Evolutionary conservation across 352 stramenopile genomes (phyloP), one percentile per base, ranked within the genome.

Genomic region (Phytopythium mirpurense): DNA sequence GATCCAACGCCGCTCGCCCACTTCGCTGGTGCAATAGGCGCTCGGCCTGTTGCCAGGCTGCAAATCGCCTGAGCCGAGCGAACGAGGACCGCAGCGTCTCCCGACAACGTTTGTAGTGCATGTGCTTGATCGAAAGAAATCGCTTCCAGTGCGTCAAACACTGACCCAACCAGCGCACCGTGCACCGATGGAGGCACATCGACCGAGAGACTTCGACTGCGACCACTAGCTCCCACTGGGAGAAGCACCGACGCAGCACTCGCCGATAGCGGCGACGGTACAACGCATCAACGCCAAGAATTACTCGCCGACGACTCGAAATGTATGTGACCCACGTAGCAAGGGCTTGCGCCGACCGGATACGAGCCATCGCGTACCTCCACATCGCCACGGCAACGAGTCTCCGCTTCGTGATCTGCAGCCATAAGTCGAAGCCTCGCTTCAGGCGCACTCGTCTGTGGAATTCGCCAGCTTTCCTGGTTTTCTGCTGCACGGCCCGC

Each of bases 391-490:
- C 27, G 4, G 60, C 56, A 15, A 67, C 60, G 16, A 60, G 44
- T 32, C 56, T 38, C 10, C 60, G 60, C 40, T 67, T 67, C 16
- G 56, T 63, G 5, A 67, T 14, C 19, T 67, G 60, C 23, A 54
- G 36, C 14, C 62, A 37, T 10, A 23, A 40, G n/a, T 63, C 38
- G 45, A 46, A 67, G 8, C 7, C 18, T 10, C 24, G 36, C 42
- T 35, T 41, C 18, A 60, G 2, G 31, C 49, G 6, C 40, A 26
- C 34, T 12, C 26, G 37, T n/a, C 38, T 15, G 12, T 18, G 21
- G 40, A 35, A 19, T 10, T 23, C 6, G 42, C 18, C 23, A 41
- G 38, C 45, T 31, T n/a, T 10, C 29, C 24, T 15, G 46, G 27
- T 21, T 59, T 37, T 53, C 42, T 35, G 46, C 46, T 35, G 32